Conservation (phyloP, 2,329 filamentous ascomycete genomes). For the Neoascochyta sp. region DNA sequence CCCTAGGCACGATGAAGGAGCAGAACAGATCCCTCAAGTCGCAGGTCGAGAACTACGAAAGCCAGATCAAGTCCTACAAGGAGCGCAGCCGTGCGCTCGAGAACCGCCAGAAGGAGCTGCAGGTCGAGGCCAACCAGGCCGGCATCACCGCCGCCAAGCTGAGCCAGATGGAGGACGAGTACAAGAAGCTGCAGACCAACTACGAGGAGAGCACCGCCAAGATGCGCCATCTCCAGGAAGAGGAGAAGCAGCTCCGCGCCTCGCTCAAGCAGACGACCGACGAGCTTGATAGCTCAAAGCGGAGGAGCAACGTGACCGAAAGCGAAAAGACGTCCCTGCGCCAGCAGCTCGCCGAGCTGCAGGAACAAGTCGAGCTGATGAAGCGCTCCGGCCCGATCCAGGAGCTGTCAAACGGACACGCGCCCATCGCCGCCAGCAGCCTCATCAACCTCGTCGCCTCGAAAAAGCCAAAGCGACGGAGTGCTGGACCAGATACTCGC, state of each 20-base stretch:
- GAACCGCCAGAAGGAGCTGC: slow-evolving; percentile 84
- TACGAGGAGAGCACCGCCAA: slow-evolving; percentile 88
- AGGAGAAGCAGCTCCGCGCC: slow-evolving; percentile 82
- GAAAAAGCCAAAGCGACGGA: slow-evolving; percentile 94
- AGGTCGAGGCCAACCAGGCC: slow-evolving; percentile 94
- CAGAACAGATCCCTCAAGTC: slow-evolving; percentile 87
- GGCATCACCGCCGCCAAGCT: slow-evolving; percentile 91
- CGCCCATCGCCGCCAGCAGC: slow-evolving; percentile 56
- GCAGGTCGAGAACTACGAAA: slow-evolving; percentile 94
- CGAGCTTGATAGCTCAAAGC: slow-evolving; percentile 75
- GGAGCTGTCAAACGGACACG: slow-evolving; percentile 62
- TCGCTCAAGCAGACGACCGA: slow-evolving; percentile 73
- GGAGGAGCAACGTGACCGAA: slow-evolving; percentile 72
- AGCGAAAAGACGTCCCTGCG: slow-evolving; percentile 80
- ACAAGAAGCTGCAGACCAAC: slow-evolving; percentile 82
- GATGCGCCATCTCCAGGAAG: slow-evolving; percentile 91
- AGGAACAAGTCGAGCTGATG: slow-evolving; percentile 87
- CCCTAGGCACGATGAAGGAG: slow-evolving; percentile 82
- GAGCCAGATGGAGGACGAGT: slow-evolving; percentile 89
- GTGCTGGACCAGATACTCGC: slow-evolving; percentile 80
- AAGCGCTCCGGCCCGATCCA: slow-evolving; percentile 74
- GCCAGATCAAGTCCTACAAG: slow-evolving; percentile 94
- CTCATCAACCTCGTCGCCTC: slow-evolving; percentile 95
- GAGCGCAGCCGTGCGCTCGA: slow-evolving; percentile 87
- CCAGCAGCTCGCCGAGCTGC: slow-evolving; percentile 83